Conservation (phyloP, 805 yeast species). For the Suhomyces faveliae region DNA sequence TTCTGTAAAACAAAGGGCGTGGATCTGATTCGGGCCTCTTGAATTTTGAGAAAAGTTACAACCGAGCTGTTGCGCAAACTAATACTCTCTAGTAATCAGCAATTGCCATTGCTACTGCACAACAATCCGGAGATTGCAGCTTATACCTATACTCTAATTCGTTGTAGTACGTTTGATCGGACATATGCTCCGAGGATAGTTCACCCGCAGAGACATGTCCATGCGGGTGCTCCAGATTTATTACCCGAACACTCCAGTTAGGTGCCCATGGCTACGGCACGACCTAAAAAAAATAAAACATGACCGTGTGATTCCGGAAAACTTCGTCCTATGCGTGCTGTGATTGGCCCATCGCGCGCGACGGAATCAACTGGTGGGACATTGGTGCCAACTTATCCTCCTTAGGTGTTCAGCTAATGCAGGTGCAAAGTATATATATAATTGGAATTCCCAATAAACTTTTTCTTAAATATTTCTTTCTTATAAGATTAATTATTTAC, state of each 20-base stretch:
- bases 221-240: neutral
- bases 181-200: neutral
- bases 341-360: constrained; percentile 8
- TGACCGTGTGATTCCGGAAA: constrained; percentile 7
- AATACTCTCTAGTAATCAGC: no score
- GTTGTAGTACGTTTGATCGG: neutral
- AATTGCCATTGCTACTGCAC: neutral
- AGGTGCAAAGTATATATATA: constrained; percentile 10
- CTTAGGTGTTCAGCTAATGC: neutral
- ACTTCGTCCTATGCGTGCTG: neutral
- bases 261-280: constrained; percentile 2
- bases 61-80: no score
- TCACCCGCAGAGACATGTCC: constrained; percentile 1
- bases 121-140: neutral
- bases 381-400: constrained; percentile 1
- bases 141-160: neutral
- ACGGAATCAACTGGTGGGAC: constrained; percentile 9
- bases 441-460: constrained; percentile 9
- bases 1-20: neutral
- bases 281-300: constrained; percentile 4
- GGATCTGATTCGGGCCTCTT: neutral
- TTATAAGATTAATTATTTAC: constrained; percentile 10
- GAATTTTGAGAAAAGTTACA: no score
- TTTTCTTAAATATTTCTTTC: constrained; percentile 12
- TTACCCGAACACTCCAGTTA: constrained; percentile 1